phyloP scores from a whole-genome alignment of 2,329 filamentous ascomycete species.

The Trichophaea hybrida region DNA sequence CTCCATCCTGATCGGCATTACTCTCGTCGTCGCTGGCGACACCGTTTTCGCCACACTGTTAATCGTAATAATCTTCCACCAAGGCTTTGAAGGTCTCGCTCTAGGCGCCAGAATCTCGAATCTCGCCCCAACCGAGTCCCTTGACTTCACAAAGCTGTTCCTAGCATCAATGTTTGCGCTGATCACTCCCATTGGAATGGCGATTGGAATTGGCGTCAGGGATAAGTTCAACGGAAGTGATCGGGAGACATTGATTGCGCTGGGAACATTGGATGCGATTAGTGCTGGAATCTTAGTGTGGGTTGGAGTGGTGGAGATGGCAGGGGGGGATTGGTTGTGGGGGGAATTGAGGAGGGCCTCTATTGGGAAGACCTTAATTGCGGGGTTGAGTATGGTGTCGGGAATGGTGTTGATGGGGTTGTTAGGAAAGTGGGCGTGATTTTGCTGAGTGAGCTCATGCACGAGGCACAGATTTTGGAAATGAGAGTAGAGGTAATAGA shows the following conservation, averaged over 20 bases:
- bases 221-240: slow-evolving; percentile 60
- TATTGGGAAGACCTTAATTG: slow-evolving; percentile 37
- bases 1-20: slow-evolving; percentile 51
- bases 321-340: slow-evolving; percentile 56
- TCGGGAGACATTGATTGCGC: slow-evolving; percentile 50
- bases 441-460: not conserved
- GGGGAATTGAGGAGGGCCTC: slow-evolving; percentile 33
- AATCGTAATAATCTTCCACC: slow-evolving; percentile 60
- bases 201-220: slow-evolving; percentile 60
- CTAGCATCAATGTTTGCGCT: slow-evolving; percentile 53
- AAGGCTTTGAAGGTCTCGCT: slow-evolving; percentile 64
- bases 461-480: too few species aligned
- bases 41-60: slow-evolving; percentile 44
- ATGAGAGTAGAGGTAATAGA: too few species aligned
- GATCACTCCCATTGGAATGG: slow-evolving; percentile 66
- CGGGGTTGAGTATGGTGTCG: slow-evolving; percentile 40
- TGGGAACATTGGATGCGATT: slow-evolving; percentile 59
- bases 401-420: slow-evolving; percentile 58
- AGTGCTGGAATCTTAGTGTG: slow-evolving; percentile 65
- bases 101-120: slow-evolving; percentile 56
- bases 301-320: slow-evolving; percentile 69
- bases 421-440: slow-evolving; percentile 58
- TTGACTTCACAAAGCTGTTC: slow-evolving; percentile 35
- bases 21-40: slow-evolving; percentile 46
- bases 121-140: slow-evolving; percentile 31